These are phyloP conservation scores for Quercus rubra DNA, from an alignment of 306 rosid genomes.

Conservation along the genomic window DNA sequence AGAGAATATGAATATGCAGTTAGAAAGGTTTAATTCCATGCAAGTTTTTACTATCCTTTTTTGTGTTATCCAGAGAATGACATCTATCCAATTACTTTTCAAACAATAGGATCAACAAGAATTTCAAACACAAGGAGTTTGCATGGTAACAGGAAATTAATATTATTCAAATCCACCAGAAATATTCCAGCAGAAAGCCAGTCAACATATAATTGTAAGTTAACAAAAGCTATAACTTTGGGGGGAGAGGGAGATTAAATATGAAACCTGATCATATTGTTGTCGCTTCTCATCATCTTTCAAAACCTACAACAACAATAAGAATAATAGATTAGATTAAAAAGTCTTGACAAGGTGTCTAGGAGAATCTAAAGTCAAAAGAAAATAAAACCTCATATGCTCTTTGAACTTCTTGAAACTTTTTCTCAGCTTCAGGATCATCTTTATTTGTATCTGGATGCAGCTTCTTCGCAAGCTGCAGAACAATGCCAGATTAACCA, in stretches of 20 bases:
- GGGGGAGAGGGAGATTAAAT: neutral
- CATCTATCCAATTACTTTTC: neutral
- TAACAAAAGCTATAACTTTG: neutral
- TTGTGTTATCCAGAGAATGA: neutral
- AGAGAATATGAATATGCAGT: neutral
- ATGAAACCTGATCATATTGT: constrained; percentile 71
- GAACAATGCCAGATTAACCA: neutral
- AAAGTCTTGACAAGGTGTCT: neutral
- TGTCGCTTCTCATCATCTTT: constrained; percentile 80
- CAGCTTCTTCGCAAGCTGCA: constrained; percentile 89
- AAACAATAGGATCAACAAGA: neutral
- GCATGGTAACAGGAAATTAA: neutral
- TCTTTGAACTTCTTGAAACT: constrained; percentile 85
- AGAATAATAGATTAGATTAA: neutral
- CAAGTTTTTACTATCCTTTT: neutral
- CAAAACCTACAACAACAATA: constrained; percentile 51
- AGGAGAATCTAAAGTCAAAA: neutral
- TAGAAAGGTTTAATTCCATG: neutral
- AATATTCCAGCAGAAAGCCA: neutral
- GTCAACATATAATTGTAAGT: neutral
- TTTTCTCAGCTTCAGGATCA: constrained; percentile 90
- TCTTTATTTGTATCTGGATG: constrained; percentile 95
- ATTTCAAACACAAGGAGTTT: neutral
- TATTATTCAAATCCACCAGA: neutral
- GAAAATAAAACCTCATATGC: constrained; percentile 78